Percentiles rank a stretch among this genome's conserved stretches.
Evolutionary conservation across 805 yeast species (phyloP).

Genomic region (Metschnikowia cubensis): DNA sequence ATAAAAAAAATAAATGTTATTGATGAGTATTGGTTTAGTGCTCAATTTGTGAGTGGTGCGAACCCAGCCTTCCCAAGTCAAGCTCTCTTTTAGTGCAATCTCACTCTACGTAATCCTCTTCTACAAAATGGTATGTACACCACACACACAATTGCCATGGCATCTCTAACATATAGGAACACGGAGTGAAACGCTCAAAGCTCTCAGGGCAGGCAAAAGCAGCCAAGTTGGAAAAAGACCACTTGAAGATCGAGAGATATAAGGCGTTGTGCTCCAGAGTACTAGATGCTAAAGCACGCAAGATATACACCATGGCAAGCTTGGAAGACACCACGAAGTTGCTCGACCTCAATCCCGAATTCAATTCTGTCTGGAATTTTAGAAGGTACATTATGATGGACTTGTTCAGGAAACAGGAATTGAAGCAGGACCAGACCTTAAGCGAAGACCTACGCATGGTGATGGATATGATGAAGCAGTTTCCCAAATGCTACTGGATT

Average conservation of each 20-base stretch:
- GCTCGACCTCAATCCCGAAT: slow-evolving; percentile 73
- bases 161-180: slow-evolving; percentile 42
- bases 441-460: slow-evolving; percentile 60
- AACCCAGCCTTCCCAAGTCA: neutral
- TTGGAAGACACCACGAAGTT: slow-evolving; percentile 55
- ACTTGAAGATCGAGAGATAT: slow-evolving; percentile 55
- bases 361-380: slow-evolving; percentile 86
- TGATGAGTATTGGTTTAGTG: neutral
- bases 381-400: slow-evolving; percentile 64
- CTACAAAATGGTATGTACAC: slow-evolving; percentile 9
- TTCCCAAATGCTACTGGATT: slow-evolving; percentile 93
- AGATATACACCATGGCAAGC: slow-evolving; percentile 26
- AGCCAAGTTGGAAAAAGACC: slow-evolving; percentile 55
- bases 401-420: slow-evolving; percentile 19
- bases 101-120: neutral
- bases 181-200: slow-evolving; percentile 62
- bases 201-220: slow-evolving; percentile 53
- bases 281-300: slow-evolving; percentile 26
- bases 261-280: slow-evolving; percentile 41
- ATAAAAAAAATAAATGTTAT: neutral
- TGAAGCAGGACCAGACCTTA: slow-evolving; percentile 22
- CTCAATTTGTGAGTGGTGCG: neutral
- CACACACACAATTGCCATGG: too few relatives aligned
- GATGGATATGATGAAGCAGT: slow-evolving; percentile 52
- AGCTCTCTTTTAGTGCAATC: neutral